Evolutionary conservation across 108 stramenopile genomes (phyloP), one percentile per base, ranked within the genome.

Genomic region (Hondaea fermentalgiana): DNA sequence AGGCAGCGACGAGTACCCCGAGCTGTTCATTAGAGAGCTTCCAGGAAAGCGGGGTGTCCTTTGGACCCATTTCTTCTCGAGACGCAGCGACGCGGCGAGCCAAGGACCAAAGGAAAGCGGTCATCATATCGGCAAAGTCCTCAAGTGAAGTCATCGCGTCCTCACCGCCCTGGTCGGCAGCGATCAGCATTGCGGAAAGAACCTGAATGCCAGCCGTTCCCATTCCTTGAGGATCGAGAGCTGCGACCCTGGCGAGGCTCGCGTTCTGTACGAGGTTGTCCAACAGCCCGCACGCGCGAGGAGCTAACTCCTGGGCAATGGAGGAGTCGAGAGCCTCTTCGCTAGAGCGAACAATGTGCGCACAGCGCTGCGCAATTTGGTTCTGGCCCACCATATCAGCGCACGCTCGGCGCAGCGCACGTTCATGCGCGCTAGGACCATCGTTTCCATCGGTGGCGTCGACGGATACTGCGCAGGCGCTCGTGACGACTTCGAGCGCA

Each of bases 181-280:
- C 25, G 10, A 1, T 55, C 6, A 53, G 10, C 6, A 35, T 47
- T 23, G 51, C 12, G 45, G 45, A 17, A 16, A 83, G 51, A 4
- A 2, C 51, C n/a, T 23, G 49, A 8, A 83, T 8, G 8, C 43
- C 6, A 23, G 51, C 49, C 12, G 44, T 12, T 45, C 76, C 44
- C 45, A 83, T 47, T 23, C 51, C 49, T 23, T 2, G 49, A 0
- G 51, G 76, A 23, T 53, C 76, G 4, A 83, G 76, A 12, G n/a
- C 76, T 6, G 4, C 76, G 51, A 83, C 51, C 12, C 16, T 47
- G 6, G 12, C 76, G 45, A 12, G n/a, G 51, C 49, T 53, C 19
- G 76, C 76, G 51, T 83, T 83, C 51, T 83, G 76, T 23, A 83
- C 76, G 28, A 83, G 10, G 51, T 83, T 83, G 28, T 83, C 76